phyloP scores from a whole-genome alignment of 345 rosid species.

The Pistacia atlantica region DNA sequence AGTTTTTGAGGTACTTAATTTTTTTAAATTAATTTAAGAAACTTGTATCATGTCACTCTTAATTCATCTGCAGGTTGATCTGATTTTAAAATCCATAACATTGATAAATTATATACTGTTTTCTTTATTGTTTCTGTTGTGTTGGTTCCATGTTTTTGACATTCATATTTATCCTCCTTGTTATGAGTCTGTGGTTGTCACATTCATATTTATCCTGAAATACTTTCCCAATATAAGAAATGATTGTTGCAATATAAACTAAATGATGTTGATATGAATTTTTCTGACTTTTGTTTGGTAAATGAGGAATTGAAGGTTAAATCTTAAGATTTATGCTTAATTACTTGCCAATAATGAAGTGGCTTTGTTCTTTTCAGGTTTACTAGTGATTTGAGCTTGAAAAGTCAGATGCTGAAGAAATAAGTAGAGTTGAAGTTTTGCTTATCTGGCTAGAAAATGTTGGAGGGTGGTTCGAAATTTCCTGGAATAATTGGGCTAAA shows the following conservation, averaged over 20 bases:
- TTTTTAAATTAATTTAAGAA: neutral
- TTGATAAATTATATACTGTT: too few relatives aligned
- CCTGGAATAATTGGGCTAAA: slow-evolving; percentile 41
- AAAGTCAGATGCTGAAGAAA: slow-evolving; percentile 28
- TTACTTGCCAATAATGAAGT: neutral
- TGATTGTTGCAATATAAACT: neutral
- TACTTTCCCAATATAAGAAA: neutral
- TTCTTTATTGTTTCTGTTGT: too few relatives aligned
- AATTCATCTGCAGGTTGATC: neutral
- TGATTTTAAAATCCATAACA: neutral
- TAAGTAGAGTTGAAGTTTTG: neutral
- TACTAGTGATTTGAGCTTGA: slow-evolving; percentile 2
- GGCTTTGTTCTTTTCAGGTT: slow-evolving; percentile 9
- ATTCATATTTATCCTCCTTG: neutral
- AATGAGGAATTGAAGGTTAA: too few relatives aligned
- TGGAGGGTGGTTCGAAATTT: slow-evolving; percentile 44
- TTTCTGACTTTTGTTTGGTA: neutral
- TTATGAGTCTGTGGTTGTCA: neutral
- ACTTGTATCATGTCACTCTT: neutral
- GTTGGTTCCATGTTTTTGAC: neutral
- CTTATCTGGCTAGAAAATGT: slow-evolving; percentile 22
- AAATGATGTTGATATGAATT: neutral
- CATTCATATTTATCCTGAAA: neutral
- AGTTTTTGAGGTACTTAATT: too few relatives aligned
- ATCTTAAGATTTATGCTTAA: neutral